Evolutionary conservation across 495 filamentous ascomycete species (phyloP), one percentile per base, ranked within the genome.

Genomic region (Paragyromitra xinjiangensis): DNA sequence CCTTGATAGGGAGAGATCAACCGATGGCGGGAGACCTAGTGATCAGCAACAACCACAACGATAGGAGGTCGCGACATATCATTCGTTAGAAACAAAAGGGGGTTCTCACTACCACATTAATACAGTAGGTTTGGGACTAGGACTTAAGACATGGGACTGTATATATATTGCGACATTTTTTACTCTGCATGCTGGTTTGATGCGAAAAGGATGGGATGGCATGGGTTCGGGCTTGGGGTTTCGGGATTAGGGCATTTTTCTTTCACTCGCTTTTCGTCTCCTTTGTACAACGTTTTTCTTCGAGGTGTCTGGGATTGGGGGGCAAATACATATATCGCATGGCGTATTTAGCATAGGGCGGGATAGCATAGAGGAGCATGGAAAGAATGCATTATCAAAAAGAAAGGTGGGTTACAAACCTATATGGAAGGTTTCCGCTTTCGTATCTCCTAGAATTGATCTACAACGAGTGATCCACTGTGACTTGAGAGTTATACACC

Each of bases 251-350:
- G 55, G 42, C 0, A 14, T 39, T 68, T 29, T 34, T 22, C 24
- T 55, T 42, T 64, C 50, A 29, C 26, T 63, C 58, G 26, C 14
- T 24, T 69, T 48, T 34, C 40, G 29, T 19, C 56, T 59, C 16
- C 39, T 62, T 71, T 50, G 37, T 12, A 4, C 16, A 4, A 14
- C 61, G 29, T 65, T 67, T 65, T 40, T 66, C n/a, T 71, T 62
- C 29, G 7, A 39, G 68, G 56, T 71, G 56, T 71, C 26, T 71
- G 56, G 68, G 68, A 62, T 71, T 14, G 26, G 70, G 58, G 56
- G 59, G 22, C 22, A 66, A 58, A 73, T 71, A 62, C 37, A 68
- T 42, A 63, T 44, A 44, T 66, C n/a, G 70, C 61, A 73, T 73
- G 44, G 48, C 42, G 64, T 71, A 71, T 42, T 71, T 61, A 45